Evolutionary conservation across 2,329 filamentous ascomycete genomes (phyloP).

Genomic region (Hymenoscyphus fructigenus): DNA sequence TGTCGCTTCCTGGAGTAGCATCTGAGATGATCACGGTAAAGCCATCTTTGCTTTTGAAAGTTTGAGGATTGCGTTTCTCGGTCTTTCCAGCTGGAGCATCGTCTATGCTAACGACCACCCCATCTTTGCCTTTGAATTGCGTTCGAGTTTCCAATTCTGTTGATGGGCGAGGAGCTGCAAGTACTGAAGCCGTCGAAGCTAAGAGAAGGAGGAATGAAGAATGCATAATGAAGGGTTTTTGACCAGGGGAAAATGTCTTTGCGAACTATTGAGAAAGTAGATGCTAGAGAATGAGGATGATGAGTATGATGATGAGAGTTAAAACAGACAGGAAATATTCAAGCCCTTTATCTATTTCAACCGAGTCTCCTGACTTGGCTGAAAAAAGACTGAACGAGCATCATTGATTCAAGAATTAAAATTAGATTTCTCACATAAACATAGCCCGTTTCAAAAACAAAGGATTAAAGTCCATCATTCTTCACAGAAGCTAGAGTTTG

Average conservation of each 20-base stretch:
- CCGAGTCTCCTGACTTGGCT: neutral
- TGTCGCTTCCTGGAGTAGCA: neutral
- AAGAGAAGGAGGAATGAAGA: neutral
- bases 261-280: neutral
- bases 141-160: neutral
- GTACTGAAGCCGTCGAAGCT: neutral
- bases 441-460: neutral
- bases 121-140: slow-evolving; percentile 6
- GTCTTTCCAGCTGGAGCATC: slow-evolving; percentile 1
- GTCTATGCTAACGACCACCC: neutral
- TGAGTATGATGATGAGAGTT: neutral
- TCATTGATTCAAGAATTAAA: neutral
- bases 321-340: neutral
- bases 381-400: neutral
- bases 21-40: neutral
- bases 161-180: slow-evolving; percentile 1
- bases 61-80: neutral
- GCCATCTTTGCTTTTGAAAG: neutral
- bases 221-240: neutral
- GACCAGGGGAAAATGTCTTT: neutral
- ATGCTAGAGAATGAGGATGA: neutral
- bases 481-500: neutral
- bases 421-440: neutral
- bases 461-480: neutral
- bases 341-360: neutral